Conservation (phyloP, 2,329 filamentous ascomycete species). For the Calonectria leucothoes region DNA sequence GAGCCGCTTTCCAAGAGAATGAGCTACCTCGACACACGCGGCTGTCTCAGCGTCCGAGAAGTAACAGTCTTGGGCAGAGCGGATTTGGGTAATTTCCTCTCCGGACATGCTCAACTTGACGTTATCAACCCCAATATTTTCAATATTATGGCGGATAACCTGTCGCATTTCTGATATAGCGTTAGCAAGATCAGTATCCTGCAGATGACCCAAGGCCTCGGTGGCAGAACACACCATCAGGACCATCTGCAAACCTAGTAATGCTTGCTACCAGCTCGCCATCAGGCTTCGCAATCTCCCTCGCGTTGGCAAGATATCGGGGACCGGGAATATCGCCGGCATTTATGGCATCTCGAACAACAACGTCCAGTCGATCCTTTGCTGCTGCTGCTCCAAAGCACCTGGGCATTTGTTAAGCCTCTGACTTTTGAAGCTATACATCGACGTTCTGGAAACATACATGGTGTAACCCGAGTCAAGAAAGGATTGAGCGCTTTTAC, state of each 20-base stretch:
- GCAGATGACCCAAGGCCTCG: neutral
- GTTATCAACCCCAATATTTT: constrained; percentile 23
- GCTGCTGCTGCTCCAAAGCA: constrained; percentile 32
- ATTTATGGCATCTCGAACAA: constrained; percentile 29
- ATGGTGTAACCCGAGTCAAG: constrained; percentile 33
- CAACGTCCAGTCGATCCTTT: constrained; percentile 31
- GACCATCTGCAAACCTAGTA: constrained; percentile 18
- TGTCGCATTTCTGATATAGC: constrained; percentile 6
- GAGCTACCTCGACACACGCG: constrained; percentile 28
- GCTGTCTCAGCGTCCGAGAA: constrained; percentile 24
- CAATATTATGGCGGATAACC: constrained; percentile 14
- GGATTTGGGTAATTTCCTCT: constrained; percentile 20
- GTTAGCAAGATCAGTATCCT: neutral
- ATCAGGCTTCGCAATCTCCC: constrained; percentile 27
- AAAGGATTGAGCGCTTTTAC: constrained; percentile 27
- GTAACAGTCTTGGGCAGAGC: constrained; percentile 28
- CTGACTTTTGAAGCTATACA: neutral
- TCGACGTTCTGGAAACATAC: neutral
- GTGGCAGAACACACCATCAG: constrained; percentile 1
- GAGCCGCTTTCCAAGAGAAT: constrained; percentile 22
- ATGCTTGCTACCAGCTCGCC: constrained; percentile 27
- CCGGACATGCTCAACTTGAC: constrained; percentile 29
- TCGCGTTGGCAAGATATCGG: constrained; percentile 25
- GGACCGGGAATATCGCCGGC: constrained; percentile 26
- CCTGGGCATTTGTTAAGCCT: neutral